Conservation (phyloP, 176 grass and related monocot species). For the Luzula sylvatica region DNA sequence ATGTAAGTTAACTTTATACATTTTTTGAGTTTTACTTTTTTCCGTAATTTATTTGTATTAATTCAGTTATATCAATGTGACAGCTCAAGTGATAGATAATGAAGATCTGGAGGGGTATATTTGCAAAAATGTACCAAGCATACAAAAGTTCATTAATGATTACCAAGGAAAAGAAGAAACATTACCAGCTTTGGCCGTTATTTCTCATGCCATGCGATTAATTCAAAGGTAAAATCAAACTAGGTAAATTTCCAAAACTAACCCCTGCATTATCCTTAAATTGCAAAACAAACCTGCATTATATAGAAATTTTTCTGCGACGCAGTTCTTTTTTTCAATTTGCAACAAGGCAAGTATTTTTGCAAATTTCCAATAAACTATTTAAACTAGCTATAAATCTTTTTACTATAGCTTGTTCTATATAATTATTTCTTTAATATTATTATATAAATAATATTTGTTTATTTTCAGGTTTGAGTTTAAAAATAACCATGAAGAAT, state of each 20-base stretch:
- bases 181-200: conserved; percentile 47
- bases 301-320: no score
- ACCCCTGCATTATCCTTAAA: no score
- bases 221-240: conserved; percentile 66
- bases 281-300: no score
- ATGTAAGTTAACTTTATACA: conserved; percentile 30
- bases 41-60: neutral
- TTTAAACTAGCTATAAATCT: no score
- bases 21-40: conserved; percentile 1
- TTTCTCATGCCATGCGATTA: conserved; percentile 60
- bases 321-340: no score
- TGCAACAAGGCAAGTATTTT: no score
- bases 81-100: conserved; percentile 46
- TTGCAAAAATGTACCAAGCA: conserved; percentile 48
- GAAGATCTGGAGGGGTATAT: conserved; percentile 52
- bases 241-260: no score
- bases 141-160: conserved; percentile 44
- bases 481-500: conserved; percentile 72
- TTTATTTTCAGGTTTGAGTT: conserved; percentile 54
- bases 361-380: no score
- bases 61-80: no score
- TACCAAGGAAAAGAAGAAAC: conserved; percentile 30
- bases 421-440: no score
- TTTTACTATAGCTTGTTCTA: no score
- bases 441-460: neutral